These are phyloP conservation scores for Aspergillus nidulans DNA, from an alignment of 495 filamentous ascomycete species.

Conservation along the genomic window DNA sequence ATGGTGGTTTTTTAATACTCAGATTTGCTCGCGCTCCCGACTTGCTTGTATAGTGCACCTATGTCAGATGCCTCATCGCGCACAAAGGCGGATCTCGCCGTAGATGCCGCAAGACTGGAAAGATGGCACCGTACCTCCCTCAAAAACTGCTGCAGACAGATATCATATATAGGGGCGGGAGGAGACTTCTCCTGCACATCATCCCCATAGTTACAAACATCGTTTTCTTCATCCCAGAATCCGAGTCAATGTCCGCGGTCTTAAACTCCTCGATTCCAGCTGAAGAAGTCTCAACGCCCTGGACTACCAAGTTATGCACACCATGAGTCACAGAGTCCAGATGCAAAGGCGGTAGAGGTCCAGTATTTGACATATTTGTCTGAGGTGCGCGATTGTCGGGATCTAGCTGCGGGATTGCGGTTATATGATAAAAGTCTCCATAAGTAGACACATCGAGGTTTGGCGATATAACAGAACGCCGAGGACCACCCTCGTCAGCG, in stretches of 20 bases:
- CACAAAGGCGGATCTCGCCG: not conserved
- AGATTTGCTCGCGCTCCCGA: not conserved
- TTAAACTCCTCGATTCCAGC: not conserved
- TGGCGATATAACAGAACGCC: not conserved
- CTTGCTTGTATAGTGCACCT: not conserved
- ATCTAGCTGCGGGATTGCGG: not conserved
- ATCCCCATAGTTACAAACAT: not conserved
- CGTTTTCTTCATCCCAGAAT: not conserved
- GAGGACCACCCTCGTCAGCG: not conserved
- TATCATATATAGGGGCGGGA: slow-evolving; percentile 6
- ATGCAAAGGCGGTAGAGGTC: not conserved
- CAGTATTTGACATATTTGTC: not conserved
- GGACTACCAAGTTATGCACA: not conserved
- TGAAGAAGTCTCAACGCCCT: not conserved
- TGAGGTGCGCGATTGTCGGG: not conserved
- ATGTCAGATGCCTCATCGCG: not conserved
- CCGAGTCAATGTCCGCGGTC: not conserved
- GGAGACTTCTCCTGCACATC: slow-evolving; percentile 8
- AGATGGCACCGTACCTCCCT: slow-evolving; percentile 2
- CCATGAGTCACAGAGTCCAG: not conserved
- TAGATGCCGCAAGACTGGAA: not conserved
- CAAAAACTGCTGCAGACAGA: not conserved
- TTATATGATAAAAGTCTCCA: slow-evolving; percentile 3
- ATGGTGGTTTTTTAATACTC: slow-evolving; percentile 8
- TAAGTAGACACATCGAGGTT: slow-evolving; percentile 4